A percentile compares a stretch with the other conserved stretches of the same genome.
phyloP scores from a whole-genome alignment of 1,139 yeast species.

The Kodamaea sp. region DNA sequence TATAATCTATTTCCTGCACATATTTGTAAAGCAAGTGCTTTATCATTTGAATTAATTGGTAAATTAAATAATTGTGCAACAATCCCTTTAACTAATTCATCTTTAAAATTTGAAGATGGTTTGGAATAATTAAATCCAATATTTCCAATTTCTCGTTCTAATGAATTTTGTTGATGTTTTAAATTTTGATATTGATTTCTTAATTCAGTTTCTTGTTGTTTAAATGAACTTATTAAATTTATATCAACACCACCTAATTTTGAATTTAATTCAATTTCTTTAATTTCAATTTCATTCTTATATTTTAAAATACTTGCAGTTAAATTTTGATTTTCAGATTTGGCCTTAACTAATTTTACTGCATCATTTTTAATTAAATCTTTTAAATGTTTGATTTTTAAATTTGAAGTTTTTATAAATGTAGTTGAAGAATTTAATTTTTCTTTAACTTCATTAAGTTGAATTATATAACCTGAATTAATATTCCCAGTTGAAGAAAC shows the following conservation, averaged over 20 bases:
- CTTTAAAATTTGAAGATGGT: constrained; percentile 61
- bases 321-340: constrained; percentile 45
- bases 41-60: constrained; percentile 52
- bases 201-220: constrained; percentile 35
- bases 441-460: constrained; percentile 63
- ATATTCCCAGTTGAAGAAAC: constrained; percentile 75
- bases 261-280: constrained; percentile 42
- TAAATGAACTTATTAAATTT: constrained; percentile 42
- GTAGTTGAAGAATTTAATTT: constrained; percentile 54
- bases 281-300: constrained; percentile 32
- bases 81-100: constrained; percentile 71
- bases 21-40: constrained; percentile 83
- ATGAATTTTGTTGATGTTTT: constrained; percentile 49
- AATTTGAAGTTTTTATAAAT: constrained; percentile 54
- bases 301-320: constrained; percentile 43
- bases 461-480: constrained; percentile 70
- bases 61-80: constrained; percentile 82
- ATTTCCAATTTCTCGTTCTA: constrained; percentile 66
- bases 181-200: constrained; percentile 34
- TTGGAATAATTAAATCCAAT: constrained; percentile 71
- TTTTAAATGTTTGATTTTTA: constrained; percentile 56
- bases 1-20: constrained; percentile 92
- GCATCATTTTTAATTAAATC: constrained; percentile 52
- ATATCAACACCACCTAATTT: constrained; percentile 59
- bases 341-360: constrained; percentile 53